A percentile compares a stretch with the other conserved stretches of the same genome.
phyloP scores from a whole-genome alignment of 2,329 filamentous ascomycete species.

The Botryotinia narcissicola region DNA sequence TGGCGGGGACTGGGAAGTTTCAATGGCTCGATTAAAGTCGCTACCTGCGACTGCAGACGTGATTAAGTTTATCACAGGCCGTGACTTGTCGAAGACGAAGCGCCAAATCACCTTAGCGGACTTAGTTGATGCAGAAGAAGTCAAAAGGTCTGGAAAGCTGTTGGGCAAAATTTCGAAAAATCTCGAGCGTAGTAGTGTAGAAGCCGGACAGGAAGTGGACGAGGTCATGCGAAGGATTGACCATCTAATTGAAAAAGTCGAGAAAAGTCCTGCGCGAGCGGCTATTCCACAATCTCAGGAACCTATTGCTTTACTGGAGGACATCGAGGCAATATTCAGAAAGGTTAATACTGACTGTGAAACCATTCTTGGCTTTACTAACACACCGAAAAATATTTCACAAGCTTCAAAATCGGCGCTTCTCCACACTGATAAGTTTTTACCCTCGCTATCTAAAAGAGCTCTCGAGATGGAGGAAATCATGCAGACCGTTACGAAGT shows the following conservation, averaged over 20 bases:
- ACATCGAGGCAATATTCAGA: slow-evolving; percentile 80
- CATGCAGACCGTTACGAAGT: slow-evolving; percentile 57
- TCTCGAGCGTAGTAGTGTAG: slow-evolving; percentile 58
- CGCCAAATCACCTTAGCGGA: slow-evolving; percentile 64
- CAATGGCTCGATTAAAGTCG: slow-evolving; percentile 61
- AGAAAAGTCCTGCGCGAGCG: slow-evolving; percentile 55
- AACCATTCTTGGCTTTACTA: slow-evolving; percentile 66
- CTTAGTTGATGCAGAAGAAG: slow-evolving; percentile 71
- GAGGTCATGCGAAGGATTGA: slow-evolving; percentile 62
- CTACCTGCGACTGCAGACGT: slow-evolving; percentile 66
- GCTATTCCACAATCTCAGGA: slow-evolving; percentile 60
- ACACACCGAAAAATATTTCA: slow-evolving; percentile 61
- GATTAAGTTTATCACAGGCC: slow-evolving; percentile 61
- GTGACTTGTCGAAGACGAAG: slow-evolving; percentile 44
- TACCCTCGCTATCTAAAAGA: slow-evolving; percentile 57
- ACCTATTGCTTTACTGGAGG: slow-evolving; percentile 67
- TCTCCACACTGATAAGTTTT: slow-evolving; percentile 59
- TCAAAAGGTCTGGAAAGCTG: slow-evolving; percentile 68
- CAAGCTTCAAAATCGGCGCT: slow-evolving; percentile 63
- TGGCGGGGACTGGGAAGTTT: slow-evolving; percentile 64
- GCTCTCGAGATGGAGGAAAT: slow-evolving; percentile 61
- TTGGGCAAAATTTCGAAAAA: slow-evolving; percentile 57
- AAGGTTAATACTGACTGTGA: slow-evolving; percentile 88
- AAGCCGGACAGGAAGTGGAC: slow-evolving; percentile 59
- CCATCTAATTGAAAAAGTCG: slow-evolving; percentile 60